Base-by-base conservation (phyloP, 345 rosid species). In the Atalantia buxifolia region DNA sequence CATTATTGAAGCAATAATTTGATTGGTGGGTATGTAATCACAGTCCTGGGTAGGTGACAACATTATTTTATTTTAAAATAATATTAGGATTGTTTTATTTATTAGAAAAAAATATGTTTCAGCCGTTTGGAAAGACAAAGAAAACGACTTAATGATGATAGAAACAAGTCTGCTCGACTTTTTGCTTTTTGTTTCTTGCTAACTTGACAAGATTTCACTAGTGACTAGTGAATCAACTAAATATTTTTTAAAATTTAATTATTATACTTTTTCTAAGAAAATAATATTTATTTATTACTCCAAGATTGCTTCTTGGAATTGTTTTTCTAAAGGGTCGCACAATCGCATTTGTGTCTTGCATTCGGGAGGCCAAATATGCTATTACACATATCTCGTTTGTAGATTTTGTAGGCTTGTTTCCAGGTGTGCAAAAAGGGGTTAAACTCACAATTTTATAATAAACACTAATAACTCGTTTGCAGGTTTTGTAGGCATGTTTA, bases 141-240 rank as follows among this genome's bases (percentile, higher is more conserved):
- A 60, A 53, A 73, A 60, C 1, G 66, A 72, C 56, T 45, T 24
- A 18, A 73, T 59, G 67, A 35, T 57, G 76, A 72, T 57, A 33
- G 76, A 59, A 36, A 73, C 76, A 73, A 36, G 14, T 74, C 31
- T 31, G 19, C 66, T 60, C 38, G 66, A 59, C 66, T 36, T 28
- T 14, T 73, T 73, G 24, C 35, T 60, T 56, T 72, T 72, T 13
- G 63, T 71, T 55, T 31, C 45, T 9, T 22, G 64, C 28, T n/a
- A n/a, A 13, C 50, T 24, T 38, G 25, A 38, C 72, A 5, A 12
- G 55, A 68, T 68, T 68, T 40, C 40, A 2, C 16, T 22, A 22
- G 71, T 45, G 71, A 66, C 21, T 1, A 19, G 22, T 18, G 22
- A 18, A 45, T 45, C 50, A 45, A 18, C 13, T 12, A 25, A 24